Percentiles rank a stretch among this genome's conserved stretches.
phyloP scores from a whole-genome alignment of 176 grass and related monocot species.

The Eragrostis curvula region DNA sequence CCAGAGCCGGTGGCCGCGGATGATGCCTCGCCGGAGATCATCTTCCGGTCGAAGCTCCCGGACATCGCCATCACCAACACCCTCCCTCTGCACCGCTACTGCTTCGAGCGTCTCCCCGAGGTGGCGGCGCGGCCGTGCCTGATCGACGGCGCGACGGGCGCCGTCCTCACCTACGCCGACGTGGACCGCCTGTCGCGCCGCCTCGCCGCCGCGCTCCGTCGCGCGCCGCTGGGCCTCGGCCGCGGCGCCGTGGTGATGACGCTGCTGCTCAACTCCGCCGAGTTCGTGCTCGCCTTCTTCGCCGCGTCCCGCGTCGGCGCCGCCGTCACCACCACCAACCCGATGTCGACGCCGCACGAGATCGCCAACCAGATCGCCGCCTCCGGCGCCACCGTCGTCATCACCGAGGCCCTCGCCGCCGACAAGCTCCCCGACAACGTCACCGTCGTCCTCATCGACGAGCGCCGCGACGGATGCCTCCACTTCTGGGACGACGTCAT shows the following conservation, averaged over 20 bases:
- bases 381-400: slow-evolving; percentile 49
- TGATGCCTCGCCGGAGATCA: slow-evolving; percentile 24
- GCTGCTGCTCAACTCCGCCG: slow-evolving; percentile 69
- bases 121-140: slow-evolving; percentile 44
- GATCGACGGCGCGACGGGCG: slow-evolving; percentile 43
- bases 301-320: slow-evolving; percentile 58
- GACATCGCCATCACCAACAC: slow-evolving; percentile 55
- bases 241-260: slow-evolving; percentile 68
- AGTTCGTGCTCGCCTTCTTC: slow-evolving; percentile 71
- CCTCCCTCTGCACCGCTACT: slow-evolving; percentile 54
- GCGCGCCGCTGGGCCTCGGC: slow-evolving; percentile 29
- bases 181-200: slow-evolving; percentile 38
- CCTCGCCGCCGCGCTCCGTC: slow-evolving; percentile 34
- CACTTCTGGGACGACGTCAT: slow-evolving; percentile 49
- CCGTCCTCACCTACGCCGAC: slow-evolving; percentile 42
- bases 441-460: slow-evolving; percentile 40
- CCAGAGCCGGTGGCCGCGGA: background rate
- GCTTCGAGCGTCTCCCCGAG: slow-evolving; percentile 58
- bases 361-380: slow-evolving; percentile 55
- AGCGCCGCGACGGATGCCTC: slow-evolving; percentile 41
- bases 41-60: slow-evolving; percentile 53
- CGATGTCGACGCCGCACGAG: slow-evolving; percentile 62
- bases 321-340: slow-evolving; percentile 76
- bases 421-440: slow-evolving; percentile 43
- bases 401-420: slow-evolving; percentile 62